These are phyloP conservation scores for Suillus tomentosus DNA, from an alignment of 768 basidiomycete genomes.

Conservation along the genomic window DNA sequence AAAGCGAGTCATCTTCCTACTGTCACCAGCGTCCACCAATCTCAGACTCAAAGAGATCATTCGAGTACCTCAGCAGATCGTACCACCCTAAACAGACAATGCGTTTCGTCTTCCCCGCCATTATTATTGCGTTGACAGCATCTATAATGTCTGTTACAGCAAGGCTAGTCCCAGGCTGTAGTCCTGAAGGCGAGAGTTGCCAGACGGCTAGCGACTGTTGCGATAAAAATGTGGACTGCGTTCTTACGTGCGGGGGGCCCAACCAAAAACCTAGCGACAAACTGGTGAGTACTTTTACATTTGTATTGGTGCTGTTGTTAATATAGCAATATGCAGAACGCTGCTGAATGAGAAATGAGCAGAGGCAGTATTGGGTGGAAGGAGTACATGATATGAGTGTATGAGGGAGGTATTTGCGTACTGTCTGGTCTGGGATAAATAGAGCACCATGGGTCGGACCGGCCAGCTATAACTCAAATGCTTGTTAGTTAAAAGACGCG, in stretches of 20 bases:
- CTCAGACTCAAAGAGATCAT: background rate
- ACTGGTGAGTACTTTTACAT: background rate
- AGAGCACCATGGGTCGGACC: too few relatives aligned
- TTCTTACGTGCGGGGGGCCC: too few relatives aligned
- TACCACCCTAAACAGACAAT: background rate
- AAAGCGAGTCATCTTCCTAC: background rate
- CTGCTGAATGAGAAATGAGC: background rate
- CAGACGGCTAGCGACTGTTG: background rate
- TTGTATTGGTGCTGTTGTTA: background rate
- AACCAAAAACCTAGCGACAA: background rate
- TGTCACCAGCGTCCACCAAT: background rate
- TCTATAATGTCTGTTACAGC: background rate
- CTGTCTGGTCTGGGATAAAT: too few relatives aligned
- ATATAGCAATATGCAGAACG: background rate
- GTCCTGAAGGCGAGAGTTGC: too few relatives aligned
- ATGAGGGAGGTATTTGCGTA: too few relatives aligned
- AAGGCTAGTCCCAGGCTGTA: background rate
- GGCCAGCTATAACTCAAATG: too few relatives aligned
- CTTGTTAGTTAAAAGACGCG: too few relatives aligned
- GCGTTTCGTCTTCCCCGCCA: background rate
- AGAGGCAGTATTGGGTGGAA: background rate
- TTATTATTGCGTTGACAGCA: background rate
- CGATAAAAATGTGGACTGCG: too few relatives aligned
- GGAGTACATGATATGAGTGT: background rate
- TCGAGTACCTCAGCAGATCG: background rate